Base-by-base conservation (phyloP, 768 basidiomycete genomes). In the Leucocoprinus sp. region DNA sequence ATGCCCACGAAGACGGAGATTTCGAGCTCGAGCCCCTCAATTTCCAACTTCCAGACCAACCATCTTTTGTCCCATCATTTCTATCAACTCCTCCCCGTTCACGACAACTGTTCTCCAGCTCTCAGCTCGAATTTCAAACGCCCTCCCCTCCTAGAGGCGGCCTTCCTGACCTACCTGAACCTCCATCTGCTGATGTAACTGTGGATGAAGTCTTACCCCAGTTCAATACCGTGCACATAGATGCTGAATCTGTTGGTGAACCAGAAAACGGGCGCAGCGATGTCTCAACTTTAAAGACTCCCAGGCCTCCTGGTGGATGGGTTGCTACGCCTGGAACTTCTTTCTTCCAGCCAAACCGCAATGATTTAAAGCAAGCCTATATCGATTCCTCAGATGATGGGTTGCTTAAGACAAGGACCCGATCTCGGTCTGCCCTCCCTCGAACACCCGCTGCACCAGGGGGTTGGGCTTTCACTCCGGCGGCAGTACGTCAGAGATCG, bases 101-200 rank as follows among this genome's bases (percentile, higher is more conserved):
- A 4, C 48, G 46, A 19, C 53, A 51, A 26, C 52, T 61, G 15
- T 69, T 68, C 2, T 65, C 72, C 36, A 59, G 58, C 23, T 66
- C 73, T 8, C 71, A 65, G 48, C 50, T 68, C 11, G 74, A 76
- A 42, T 79, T 78, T 53, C 63, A 70, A 53, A 83, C 79, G 0
- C 82, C 80, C 7, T 77, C 83, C 1, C 80, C 84, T 23, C 77
- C 80, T 1, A 66, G 64, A 33, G 72, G 31, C 31, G 31, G 67
- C 36, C 67, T 83, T 48, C 80, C 83, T 8, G 81, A 81, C 5
- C 74, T 86, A 38, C 83, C 83, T 9, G 79, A 62, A 14, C 80
- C 78, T 2, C 80, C 82, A 2, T 72, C 71, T n/a, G 40, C 37
- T 8, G 39, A 52, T 26, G 60, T 64, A 49, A 54, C 57, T 11